Percentiles rank a stretch among this genome's conserved stretches.
Conservation (phyloP, 768 basidiomycete genomes). For the Phylloporus sp. region DNA sequence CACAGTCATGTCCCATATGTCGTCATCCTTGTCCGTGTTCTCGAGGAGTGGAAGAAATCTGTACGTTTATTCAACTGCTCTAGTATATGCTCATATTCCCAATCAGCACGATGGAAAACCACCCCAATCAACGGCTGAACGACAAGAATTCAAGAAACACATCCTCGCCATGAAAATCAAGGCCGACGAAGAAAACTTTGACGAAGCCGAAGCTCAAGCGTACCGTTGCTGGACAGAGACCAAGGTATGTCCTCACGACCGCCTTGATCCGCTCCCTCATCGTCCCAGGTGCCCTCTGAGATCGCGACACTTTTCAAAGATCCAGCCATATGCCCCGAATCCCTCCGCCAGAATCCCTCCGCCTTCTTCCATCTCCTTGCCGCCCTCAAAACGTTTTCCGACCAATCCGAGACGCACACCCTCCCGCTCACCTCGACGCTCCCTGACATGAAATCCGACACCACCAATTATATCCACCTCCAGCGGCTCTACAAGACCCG, state of each 20-base stretch:
- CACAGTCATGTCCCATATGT: slow-evolving; percentile 91
- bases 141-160: slow-evolving; percentile 69
- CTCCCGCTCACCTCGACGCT: slow-evolving; percentile 84
- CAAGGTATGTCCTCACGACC: slow-evolving; percentile 29
- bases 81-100: background rate
- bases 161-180: slow-evolving; percentile 67
- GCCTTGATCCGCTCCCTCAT: slow-evolving; percentile 2
- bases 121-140: slow-evolving; percentile 55
- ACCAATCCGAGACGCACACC: slow-evolving; percentile 50
- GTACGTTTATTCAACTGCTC: slow-evolving; percentile 41
- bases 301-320: slow-evolving; percentile 62
- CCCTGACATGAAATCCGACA: slow-evolving; percentile 96
- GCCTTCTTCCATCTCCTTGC: slow-evolving; percentile 79
- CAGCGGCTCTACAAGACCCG: slow-evolving; percentile 81
- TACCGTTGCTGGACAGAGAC: slow-evolving; percentile 73
- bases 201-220: slow-evolving; percentile 87
- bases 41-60: slow-evolving; percentile 78
- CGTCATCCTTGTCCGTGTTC: slow-evolving; percentile 75
- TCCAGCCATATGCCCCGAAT: slow-evolving; percentile 42
- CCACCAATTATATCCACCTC: slow-evolving; percentile 74
- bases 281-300: slow-evolving; percentile 61
- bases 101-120: slow-evolving; percentile 62
- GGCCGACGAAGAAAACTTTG: slow-evolving; percentile 94
- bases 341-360: slow-evolving; percentile 43
- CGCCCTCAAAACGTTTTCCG: slow-evolving; percentile 64